Conservation (phyloP, 2,329 filamentous ascomycete species). For the Knufia fluminis region DNA sequence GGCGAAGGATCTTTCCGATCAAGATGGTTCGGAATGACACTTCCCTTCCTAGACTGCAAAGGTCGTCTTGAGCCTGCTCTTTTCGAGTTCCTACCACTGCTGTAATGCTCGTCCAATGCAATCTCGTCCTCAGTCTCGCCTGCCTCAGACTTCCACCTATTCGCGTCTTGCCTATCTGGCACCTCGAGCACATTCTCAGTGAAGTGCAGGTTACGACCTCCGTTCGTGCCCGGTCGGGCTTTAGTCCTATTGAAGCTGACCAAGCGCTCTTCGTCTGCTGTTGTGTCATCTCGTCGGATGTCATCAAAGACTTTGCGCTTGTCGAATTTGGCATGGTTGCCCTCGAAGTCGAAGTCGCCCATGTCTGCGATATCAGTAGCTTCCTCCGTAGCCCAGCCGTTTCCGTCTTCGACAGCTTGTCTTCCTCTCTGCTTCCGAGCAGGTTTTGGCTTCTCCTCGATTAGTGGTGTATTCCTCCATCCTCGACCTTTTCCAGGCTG, state of each 20-base stretch:
- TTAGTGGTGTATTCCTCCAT: constrained; percentile 58
- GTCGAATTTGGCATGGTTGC: constrained; percentile 86
- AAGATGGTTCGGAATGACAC: constrained; percentile 31
- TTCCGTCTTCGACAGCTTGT: constrained; percentile 48
- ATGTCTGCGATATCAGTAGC: constrained; percentile 89
- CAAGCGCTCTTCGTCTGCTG: constrained; percentile 82
- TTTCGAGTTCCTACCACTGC: constrained; percentile 39
- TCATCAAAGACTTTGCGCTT: constrained; percentile 86
- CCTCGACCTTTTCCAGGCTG: constrained; percentile 47
- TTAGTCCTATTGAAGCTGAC: constrained; percentile 71
- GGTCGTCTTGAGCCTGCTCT: constrained; percentile 32
- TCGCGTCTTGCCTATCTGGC: constrained; percentile 30
- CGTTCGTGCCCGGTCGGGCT: constrained; percentile 56
- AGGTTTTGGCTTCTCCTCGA: constrained; percentile 49
- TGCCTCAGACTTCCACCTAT: constrained; percentile 63
- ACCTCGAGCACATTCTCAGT: constrained; percentile 81
- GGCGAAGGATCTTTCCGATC: constrained; percentile 20
- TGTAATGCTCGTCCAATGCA: constrained; percentile 30
- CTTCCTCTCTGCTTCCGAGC: constrained; percentile 39
- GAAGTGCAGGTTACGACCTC: constrained; percentile 84
- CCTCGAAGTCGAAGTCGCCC: constrained; percentile 89
- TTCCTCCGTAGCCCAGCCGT: constrained; percentile 92
- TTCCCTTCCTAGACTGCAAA: constrained; percentile 36
- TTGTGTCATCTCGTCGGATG: constrained; percentile 76
- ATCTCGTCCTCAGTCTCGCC: constrained; percentile 47